phyloP scores from a whole-genome alignment of 495 filamentous ascomycete genomes.

The Xylaria castorea region DNA sequence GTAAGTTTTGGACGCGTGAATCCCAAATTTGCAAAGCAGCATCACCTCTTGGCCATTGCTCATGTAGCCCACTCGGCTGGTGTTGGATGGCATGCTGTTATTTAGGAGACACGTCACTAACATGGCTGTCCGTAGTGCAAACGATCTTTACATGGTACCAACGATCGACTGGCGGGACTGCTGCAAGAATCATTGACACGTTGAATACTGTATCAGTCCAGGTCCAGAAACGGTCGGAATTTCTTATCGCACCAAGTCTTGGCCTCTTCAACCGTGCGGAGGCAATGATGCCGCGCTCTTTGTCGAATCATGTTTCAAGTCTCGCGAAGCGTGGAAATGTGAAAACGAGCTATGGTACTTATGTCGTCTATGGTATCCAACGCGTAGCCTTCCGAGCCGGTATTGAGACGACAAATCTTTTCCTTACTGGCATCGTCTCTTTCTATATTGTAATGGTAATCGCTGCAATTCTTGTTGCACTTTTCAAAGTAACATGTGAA shows the following conservation, averaged over 20 bases:
- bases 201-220: slow-evolving; percentile 80
- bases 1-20: slow-evolving; percentile 11
- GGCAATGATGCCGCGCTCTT: slow-evolving; percentile 58
- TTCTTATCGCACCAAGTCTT: slow-evolving; percentile 40
- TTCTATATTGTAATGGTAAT: slow-evolving; percentile 81
- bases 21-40: neutral
- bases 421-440: slow-evolving; percentile 89
- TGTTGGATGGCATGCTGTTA: neutral
- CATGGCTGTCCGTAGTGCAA: slow-evolving; percentile 61
- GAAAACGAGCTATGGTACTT: slow-evolving; percentile 56
- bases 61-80: slow-evolving; percentile 43
- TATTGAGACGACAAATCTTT: slow-evolving; percentile 93
- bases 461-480: slow-evolving; percentile 71
- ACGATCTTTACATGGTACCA: slow-evolving; percentile 95
- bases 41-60: neutral
- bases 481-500: slow-evolving; percentile 84
- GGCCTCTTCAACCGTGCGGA: slow-evolving; percentile 54
- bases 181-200: slow-evolving; percentile 76
- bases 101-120: slow-evolving; percentile 27
- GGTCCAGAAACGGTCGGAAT: slow-evolving; percentile 72
- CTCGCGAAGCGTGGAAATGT: slow-evolving; percentile 54
- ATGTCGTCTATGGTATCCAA: slow-evolving; percentile 83
- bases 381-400: slow-evolving; percentile 84
- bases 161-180: slow-evolving; percentile 86
- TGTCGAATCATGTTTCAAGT: slow-evolving; percentile 50